phyloP scores from a whole-genome alignment of 768 basidiomycete genomes.

The Amanita pseudoporphyria region DNA sequence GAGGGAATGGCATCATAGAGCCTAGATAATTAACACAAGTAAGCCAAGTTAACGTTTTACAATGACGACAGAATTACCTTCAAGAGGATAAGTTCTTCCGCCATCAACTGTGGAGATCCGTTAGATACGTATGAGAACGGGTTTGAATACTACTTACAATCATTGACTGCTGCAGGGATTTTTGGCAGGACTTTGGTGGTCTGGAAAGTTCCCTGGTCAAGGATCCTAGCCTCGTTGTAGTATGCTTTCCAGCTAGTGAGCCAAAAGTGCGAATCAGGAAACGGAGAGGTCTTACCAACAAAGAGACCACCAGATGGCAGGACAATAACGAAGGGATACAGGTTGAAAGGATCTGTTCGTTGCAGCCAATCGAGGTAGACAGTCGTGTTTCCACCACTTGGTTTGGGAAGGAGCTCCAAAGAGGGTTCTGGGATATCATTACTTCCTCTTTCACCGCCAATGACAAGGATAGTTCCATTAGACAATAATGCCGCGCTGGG shows the following conservation, averaged over 20 bases:
- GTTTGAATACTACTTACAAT: conserved; percentile 27
- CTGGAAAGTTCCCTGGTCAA: conserved; percentile 55
- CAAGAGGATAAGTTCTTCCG: conserved; percentile 71
- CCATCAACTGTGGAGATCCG: conserved; percentile 34
- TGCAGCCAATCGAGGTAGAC: conserved; percentile 55
- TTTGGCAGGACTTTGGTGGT: conserved; percentile 57
- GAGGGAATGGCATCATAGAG: conserved; percentile 59
- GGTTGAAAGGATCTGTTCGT: conserved; percentile 70
- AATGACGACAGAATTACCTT: conserved; percentile 24
- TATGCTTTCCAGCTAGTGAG: conserved; percentile 35
- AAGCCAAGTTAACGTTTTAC: background rate
- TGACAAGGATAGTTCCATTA: conserved; percentile 65
- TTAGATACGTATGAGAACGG: background rate
- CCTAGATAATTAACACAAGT: conserved; percentile 17
- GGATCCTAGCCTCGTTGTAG: conserved; percentile 73
- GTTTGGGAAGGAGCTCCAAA: conserved; percentile 63
- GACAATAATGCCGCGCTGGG: conserved; percentile 57
- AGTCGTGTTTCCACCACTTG: conserved; percentile 51
- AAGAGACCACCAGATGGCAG: conserved; percentile 65
- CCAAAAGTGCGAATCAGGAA: background rate
- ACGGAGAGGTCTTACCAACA: conserved; percentile 35
- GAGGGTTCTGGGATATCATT: conserved; percentile 59
- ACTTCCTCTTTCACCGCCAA: conserved; percentile 68
- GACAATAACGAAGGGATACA: conserved; percentile 70
- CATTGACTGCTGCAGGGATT: conserved; percentile 64